A percentile compares a stretch with the other conserved stretches of the same genome.
phyloP scores from a whole-genome alignment of 345 rosid genomes.

The Citrus hindsii region DNA sequence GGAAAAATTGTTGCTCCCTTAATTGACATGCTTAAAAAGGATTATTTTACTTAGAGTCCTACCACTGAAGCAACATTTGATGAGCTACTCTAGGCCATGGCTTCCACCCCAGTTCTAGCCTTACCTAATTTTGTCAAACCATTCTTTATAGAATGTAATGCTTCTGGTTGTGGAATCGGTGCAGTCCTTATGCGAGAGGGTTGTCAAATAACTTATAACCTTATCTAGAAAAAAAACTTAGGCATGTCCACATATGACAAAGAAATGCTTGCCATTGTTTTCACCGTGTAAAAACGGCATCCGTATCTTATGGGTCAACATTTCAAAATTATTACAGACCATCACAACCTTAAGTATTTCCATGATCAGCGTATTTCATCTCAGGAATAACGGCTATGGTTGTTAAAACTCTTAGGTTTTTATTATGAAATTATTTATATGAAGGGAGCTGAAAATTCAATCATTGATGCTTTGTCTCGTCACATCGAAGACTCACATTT shows the following conservation, averaged over 20 bases:
- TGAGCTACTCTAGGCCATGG: background rate
- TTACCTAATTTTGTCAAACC: background rate
- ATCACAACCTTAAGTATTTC: background rate
- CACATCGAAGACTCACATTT: background rate
- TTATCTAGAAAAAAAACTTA: too few species aligned
- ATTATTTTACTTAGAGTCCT: background rate
- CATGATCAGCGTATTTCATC: background rate
- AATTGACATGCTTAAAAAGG: background rate
- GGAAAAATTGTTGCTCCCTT: background rate
- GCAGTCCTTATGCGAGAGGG: background rate
- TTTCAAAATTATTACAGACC: background rate
- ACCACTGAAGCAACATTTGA: background rate
- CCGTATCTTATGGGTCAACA: background rate
- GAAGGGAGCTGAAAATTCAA: background rate
- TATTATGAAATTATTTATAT: too few species aligned
- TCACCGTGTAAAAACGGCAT: background rate
- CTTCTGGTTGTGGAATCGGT: background rate
- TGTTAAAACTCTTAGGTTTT: background rate
- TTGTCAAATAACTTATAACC: too few species aligned
- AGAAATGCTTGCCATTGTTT: background rate
- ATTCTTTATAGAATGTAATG: background rate
- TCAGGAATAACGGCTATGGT: fast-evolving
- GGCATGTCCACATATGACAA: background rate
- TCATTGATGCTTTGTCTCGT: background rate
- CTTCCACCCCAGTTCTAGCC: background rate